Conservation (phyloP, 768 basidiomycete genomes). For the Boletus rubescentipes region DNA sequence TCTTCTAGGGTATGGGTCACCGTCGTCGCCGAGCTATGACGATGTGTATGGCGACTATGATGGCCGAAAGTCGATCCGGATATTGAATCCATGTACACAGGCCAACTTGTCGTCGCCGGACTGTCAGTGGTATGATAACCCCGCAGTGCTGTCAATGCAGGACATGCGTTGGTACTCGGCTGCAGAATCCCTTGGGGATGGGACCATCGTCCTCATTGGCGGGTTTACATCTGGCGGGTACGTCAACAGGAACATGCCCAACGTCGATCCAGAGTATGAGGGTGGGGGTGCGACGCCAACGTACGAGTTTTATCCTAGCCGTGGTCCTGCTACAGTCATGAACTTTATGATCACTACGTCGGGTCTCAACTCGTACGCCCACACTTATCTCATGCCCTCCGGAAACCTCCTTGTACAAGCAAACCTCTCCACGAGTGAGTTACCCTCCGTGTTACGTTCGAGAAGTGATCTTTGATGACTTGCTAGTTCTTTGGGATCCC, state of each 20-base stretch:
- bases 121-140: constrained; percentile 74
- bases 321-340: constrained; percentile 49
- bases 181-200: constrained; percentile 71
- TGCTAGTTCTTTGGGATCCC: constrained; percentile 51
- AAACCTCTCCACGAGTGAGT: constrained; percentile 68
- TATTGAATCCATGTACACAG: constrained; percentile 69
- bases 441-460: background rate
- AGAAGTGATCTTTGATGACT: background rate
- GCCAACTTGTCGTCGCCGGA: constrained; percentile 41
- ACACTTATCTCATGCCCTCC: constrained; percentile 69
- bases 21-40: constrained; percentile 41
- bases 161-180: constrained; percentile 72
- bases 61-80: constrained; percentile 75
- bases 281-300: constrained; percentile 74
- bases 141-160: constrained; percentile 60
- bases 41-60: constrained; percentile 73
- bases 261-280: constrained; percentile 56
- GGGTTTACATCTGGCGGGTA: constrained; percentile 75
- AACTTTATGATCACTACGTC: constrained; percentile 69
- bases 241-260: constrained; percentile 69
- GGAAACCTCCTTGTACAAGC: constrained; percentile 80
- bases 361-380: constrained; percentile 76
- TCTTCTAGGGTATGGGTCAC: constrained; percentile 34
- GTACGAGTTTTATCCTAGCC: constrained; percentile 76
- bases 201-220: constrained; percentile 75